These are phyloP conservation scores for Pseudoscleropodium purum DNA, from an alignment of 225 moss, liverwort and hornwort genomes.

Conservation along the genomic window DNA sequence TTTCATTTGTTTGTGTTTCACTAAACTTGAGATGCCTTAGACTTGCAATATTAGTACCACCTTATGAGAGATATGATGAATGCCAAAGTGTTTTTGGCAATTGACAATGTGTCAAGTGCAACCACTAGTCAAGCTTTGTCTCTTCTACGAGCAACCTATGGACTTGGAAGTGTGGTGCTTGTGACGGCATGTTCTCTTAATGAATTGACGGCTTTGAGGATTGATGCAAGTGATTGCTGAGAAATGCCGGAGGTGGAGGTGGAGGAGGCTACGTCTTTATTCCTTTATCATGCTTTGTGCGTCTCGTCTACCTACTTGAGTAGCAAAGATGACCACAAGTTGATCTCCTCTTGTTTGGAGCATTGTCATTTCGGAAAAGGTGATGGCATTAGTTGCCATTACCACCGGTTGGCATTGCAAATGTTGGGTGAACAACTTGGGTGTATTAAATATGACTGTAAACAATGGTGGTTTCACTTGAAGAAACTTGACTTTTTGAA, in stretches of 20 bases:
- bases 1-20: not conserved
- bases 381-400: not conserved
- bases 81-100: not conserved
- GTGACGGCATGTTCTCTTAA: not conserved
- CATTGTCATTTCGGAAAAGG: not conserved
- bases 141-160: not conserved
- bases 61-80: not conserved
- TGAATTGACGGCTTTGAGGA: not conserved
- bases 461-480: not conserved
- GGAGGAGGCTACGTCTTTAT: not conserved
- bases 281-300: not conserved
- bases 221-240: not conserved
- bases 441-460: not conserved
- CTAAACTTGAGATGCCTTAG: not conserved
- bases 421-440: not conserved
- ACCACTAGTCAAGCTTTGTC: not conserved
- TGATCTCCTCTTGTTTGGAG: not conserved
- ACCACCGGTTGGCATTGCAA: not conserved
- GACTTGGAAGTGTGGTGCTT: not conserved
- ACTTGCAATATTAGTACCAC: not conserved
- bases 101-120: not conserved
- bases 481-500: not conserved
- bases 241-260: constrained; percentile 12
- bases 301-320: not conserved
- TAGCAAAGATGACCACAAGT: not conserved